Evolutionary conservation across 2,329 filamentous ascomycete species (phyloP), one percentile per base, ranked within the genome.

Genomic region (Ascochyta rabiei): DNA sequence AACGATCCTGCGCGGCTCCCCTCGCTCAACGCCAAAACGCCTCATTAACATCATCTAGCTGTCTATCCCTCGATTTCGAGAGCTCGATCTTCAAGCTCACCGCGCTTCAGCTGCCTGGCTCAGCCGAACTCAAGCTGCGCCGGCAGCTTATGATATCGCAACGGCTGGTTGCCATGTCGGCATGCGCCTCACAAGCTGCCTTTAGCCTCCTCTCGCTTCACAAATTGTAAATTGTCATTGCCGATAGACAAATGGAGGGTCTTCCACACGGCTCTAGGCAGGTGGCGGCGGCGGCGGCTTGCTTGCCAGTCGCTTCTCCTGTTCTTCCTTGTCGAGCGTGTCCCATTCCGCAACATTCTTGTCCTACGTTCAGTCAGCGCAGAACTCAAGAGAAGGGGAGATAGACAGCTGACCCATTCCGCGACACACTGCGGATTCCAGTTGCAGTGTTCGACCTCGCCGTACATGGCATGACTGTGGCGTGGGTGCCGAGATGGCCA

Each of bases 391-490:
- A 31, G 10, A 24, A n/a, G 16, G 39, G 6, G n/a, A 40, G 8
- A 16, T 5, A 26, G 8, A 21, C 3, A 13, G 60, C 67, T 60
- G 53, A 72, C 69, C 87, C 87, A 90, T 62, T 81, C 76, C 23
- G 76, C 77, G 10, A 90, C 85, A 62, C 88, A 90, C 4, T 85
- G 82, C 5, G 77, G 71, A 38, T 86, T 81, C 87, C 87, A 90
- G 66, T 90, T 90, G 73, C 87, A 90, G 60, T 81, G 79, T 69
- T 90, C 88, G 0, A 90, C 87, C 71, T 89, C 85, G 6, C 86
- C 87, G 65, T 86, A 89, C 48, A 86, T 83, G 1, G 87, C 86
- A 68, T 90, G 88, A 41, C 79, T 86, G 75, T 82, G 88, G 26
- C 88, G 80, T 1, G 85, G 86, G 67, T 90, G 88, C 2, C 79